Conservation (phyloP, 352 stramenopile species). For the Paralagenidium karlingii region DNA sequence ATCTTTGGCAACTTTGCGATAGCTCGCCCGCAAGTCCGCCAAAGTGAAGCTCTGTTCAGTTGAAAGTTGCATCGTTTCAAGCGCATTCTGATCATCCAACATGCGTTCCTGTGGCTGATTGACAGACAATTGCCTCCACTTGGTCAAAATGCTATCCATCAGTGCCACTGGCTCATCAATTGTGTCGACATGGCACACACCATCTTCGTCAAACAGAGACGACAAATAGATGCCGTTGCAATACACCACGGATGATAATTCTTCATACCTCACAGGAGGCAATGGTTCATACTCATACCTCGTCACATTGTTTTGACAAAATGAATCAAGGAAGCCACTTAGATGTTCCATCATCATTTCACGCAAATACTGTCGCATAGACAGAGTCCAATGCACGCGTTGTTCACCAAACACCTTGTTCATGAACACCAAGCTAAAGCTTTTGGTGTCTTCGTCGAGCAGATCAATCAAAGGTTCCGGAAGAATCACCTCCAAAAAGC, state of each 20-base stretch:
- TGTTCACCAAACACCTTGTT: no score
- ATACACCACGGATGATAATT: constrained; percentile 65
- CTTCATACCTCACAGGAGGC: constrained; percentile 46
- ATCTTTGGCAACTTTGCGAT: no score
- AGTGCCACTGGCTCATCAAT: constrained; percentile 64
- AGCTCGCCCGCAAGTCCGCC: constrained; percentile 33
- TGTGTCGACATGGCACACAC: constrained; percentile 31
- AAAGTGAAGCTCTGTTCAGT: no score
- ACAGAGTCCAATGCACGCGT: constrained; percentile 47
- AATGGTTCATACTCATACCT: constrained; percentile 53
- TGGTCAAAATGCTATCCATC: constrained; percentile 70
- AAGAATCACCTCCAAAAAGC: constrained; percentile 54
- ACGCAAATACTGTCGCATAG: constrained; percentile 62
- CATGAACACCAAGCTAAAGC: no score
- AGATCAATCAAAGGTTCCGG: constrained; percentile 57
- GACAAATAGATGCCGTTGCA: constrained; percentile 66
- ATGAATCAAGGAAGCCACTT: constrained; percentile 40
- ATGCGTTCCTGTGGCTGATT: constrained; percentile 27
- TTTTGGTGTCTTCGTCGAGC: constrained; percentile 46
- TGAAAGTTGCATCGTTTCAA: no score
- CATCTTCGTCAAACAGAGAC: constrained; percentile 38
- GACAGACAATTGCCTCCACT: constrained; percentile 42
- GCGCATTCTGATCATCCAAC: no score
- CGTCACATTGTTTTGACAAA: constrained; percentile 34
- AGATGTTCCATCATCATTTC: constrained; percentile 64